Evolutionary conservation across 306 rosid species (phyloP).

Genomic region (Parietaria judaica): DNA sequence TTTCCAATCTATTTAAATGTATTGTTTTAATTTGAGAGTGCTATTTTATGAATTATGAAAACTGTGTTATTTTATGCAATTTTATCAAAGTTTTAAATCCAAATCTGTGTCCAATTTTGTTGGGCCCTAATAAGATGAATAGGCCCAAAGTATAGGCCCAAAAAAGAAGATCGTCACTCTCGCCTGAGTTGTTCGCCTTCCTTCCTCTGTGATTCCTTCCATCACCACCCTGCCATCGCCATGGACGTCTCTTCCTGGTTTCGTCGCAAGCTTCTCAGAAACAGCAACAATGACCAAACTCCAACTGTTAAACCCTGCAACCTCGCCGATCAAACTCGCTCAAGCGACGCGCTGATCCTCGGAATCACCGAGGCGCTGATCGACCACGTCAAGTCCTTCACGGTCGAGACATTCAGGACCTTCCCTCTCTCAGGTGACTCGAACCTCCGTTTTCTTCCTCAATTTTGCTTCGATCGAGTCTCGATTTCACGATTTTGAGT

Average conservation of each 20-base stretch:
- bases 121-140: no score
- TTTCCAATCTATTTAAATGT: no score
- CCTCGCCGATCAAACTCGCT: conserved; percentile 18
- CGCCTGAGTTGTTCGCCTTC: not conserved
- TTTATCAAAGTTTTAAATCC: no score
- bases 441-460: no score
- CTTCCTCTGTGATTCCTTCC: not conserved
- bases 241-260: conserved; percentile 68
- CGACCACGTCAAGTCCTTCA: conserved; percentile 53
- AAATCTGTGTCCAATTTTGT: no score
- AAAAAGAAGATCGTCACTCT: not conserved
- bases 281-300: not conserved
- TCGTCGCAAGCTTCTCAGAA: conserved; percentile 38
- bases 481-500: not conserved
- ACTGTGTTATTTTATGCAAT: no score
- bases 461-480: not conserved
- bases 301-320: conserved; percentile 21
- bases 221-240: conserved; percentile 15
- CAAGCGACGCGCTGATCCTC: conserved; percentile 23
- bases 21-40: no score
- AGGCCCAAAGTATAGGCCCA: no score
- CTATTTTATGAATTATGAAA: no score
- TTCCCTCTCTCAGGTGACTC: conserved; percentile 59
- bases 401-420: conserved; percentile 63
- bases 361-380: conserved; percentile 62